Conservation (phyloP, 2,329 filamentous ascomycete genomes). For the Ophiostoma himal-ulmi region DNA sequence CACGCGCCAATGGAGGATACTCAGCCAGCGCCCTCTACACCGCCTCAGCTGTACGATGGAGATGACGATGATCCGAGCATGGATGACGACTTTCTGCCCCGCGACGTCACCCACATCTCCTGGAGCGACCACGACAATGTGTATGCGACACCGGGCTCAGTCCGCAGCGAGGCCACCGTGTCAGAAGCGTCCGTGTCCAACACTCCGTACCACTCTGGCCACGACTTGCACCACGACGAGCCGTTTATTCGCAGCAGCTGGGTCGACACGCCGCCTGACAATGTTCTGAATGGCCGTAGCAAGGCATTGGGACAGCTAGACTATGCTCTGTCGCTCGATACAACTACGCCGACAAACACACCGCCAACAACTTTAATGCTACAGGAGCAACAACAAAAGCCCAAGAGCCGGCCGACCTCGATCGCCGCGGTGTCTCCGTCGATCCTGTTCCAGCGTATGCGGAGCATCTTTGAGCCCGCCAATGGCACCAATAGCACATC, state of each 20-base stretch:
- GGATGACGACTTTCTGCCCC: slow-evolving; percentile 28
- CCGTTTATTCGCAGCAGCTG: slow-evolving; percentile 34
- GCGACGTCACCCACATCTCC: slow-evolving; percentile 33
- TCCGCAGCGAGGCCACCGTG: slow-evolving; percentile 35
- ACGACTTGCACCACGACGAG: slow-evolving; percentile 30
- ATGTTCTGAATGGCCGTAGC: slow-evolving; percentile 17
- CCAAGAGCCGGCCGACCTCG: slow-evolving; percentile 22
- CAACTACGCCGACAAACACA: slow-evolving; percentile 16
- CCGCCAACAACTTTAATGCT: slow-evolving; percentile 26
- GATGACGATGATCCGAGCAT: slow-evolving; percentile 20
- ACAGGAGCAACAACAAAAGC: neutral
- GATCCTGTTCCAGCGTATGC: slow-evolving; percentile 38
- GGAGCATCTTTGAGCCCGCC: slow-evolving; percentile 37
- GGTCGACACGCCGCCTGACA: slow-evolving; percentile 24
- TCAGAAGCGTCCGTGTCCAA: slow-evolving; percentile 26
- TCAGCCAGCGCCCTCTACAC: slow-evolving; percentile 23
- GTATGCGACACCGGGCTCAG: slow-evolving; percentile 34
- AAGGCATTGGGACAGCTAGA: slow-evolving; percentile 27
- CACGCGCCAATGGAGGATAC: neutral
- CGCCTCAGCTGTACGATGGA: slow-evolving; percentile 16
- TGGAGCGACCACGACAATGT: slow-evolving; percentile 30
- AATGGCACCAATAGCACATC: slow-evolving; percentile 17
- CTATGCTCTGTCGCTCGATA: slow-evolving; percentile 8
- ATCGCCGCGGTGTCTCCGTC: slow-evolving; percentile 26
- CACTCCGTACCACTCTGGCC: neutral